Evolutionary conservation across 208 protist genomes (phyloP).

Genomic region (Tritrichomonas musculus): DNA sequence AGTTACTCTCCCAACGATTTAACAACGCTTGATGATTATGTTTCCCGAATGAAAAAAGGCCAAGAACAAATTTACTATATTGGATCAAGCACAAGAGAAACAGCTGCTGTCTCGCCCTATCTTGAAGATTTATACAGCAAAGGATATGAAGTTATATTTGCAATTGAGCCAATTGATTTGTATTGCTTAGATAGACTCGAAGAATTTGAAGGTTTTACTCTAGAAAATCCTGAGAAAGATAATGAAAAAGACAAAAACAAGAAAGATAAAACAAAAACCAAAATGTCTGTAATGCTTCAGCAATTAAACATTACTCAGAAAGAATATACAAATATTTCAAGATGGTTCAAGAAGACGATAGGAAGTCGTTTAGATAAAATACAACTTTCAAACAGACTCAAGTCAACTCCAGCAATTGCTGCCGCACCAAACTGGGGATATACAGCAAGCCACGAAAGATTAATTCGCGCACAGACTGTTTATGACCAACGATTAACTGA

Average conservation of each 20-base stretch:
- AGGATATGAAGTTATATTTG: slow-evolving; percentile 50
- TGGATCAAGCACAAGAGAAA: slow-evolving; percentile 40
- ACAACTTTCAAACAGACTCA: slow-evolving; percentile 41
- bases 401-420: slow-evolving; percentile 42
- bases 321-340: neutral
- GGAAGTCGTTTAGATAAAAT: slow-evolving; percentile 48
- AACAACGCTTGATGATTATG: slow-evolving; percentile 87
- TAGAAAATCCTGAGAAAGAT: slow-evolving; percentile 41
- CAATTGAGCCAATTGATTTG: slow-evolving; percentile 48
- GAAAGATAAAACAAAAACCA: neutral
- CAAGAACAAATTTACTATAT: slow-evolving; percentile 56
- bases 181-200: slow-evolving; percentile 47
- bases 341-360: slow-evolving; percentile 39
- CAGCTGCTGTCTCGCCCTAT: slow-evolving; percentile 45
- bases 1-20: slow-evolving; percentile 65
- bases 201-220: slow-evolving; percentile 50
- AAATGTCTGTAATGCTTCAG: neutral
- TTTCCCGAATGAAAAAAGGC: slow-evolving; percentile 47
- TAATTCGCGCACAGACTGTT: slow-evolving; percentile 37
- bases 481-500: slow-evolving; percentile 11
- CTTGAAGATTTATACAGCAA: slow-evolving; percentile 43
- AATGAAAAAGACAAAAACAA: neutral
- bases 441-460: slow-evolving; percentile 49
- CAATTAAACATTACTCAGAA: neutral
- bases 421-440: slow-evolving; percentile 46